These are phyloP conservation scores for Coemansia sp. DNA, from an alignment of 192 early-diverging fungal genomes.

Conservation along the genomic window DNA sequence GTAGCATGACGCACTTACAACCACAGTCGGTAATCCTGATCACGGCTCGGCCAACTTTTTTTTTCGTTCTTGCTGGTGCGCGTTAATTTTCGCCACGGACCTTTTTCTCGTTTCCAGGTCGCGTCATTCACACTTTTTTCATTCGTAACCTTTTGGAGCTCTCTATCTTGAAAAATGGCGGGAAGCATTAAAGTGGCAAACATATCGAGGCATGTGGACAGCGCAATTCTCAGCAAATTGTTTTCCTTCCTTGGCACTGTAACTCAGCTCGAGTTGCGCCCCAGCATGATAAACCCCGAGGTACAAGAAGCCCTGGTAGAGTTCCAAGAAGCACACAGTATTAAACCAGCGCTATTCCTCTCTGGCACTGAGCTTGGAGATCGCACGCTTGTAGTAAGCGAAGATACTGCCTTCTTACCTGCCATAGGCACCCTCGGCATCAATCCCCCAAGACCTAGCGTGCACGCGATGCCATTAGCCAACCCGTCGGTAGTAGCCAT, in stretches of 20 bases:
- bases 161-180: neutral
- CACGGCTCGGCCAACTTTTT: too few species aligned
- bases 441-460: neutral
- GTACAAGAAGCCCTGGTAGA: conserved; percentile 64
- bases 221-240: conserved; percentile 55
- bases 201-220: conserved; percentile 60
- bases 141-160: neutral
- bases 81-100: too few species aligned
- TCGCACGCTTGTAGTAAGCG: conserved; percentile 59
- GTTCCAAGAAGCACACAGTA: conserved; percentile 54
- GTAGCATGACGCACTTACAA: too few species aligned
- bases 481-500: conserved; percentile 47
- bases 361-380: conserved; percentile 68
- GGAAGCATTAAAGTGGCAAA: conserved; percentile 58
- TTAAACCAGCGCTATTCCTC: conserved; percentile 59
- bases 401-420: neutral
- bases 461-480: conserved; percentile 33
- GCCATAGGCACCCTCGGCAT: neutral
- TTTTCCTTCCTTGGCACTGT: conserved; percentile 64
- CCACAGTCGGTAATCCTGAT: too few species aligned
- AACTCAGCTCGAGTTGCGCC: conserved; percentile 15
- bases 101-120: conserved; percentile 1
- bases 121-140: neutral
- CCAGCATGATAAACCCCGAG: conserved; percentile 42
- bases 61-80: too few species aligned